These are phyloP conservation scores for Debaryomycetaceae sp. DNA, from an alignment of 1,139 yeast genomes.

Conservation along the genomic window DNA sequence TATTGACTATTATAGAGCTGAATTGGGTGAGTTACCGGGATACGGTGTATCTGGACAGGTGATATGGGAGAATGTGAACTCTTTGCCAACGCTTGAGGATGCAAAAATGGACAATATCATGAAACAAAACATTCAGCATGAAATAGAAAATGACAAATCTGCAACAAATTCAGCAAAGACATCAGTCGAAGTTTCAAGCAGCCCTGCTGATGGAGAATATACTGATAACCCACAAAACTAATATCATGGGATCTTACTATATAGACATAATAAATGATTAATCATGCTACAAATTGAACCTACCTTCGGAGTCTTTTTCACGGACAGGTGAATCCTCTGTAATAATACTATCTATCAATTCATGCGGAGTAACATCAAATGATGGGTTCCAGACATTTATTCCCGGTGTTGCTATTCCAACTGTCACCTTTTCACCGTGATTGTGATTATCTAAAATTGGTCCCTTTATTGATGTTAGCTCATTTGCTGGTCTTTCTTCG, in stretches of 20 bases:
- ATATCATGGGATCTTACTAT: background rate
- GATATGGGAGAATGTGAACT: slow-evolving; percentile 61
- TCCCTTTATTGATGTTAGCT: slow-evolving; percentile 76
- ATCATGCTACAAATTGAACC: slow-evolving; percentile 32
- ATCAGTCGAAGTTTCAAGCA: background rate
- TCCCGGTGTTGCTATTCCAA: slow-evolving; percentile 84
- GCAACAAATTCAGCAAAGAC: background rate
- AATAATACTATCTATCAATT: slow-evolving; percentile 79
- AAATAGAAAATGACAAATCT: slow-evolving; percentile 8
- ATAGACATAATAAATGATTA: background rate
- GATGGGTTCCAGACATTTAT: slow-evolving; percentile 95
- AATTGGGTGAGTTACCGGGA: slow-evolving; percentile 57
- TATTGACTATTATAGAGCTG: slow-evolving; percentile 62
- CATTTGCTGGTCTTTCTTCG: slow-evolving; percentile 82
- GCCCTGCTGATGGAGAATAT: background rate
- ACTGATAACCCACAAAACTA: background rate
- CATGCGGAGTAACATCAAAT: slow-evolving; percentile 87
- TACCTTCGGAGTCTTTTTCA: slow-evolving; percentile 42
- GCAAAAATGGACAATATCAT: slow-evolving; percentile 44
- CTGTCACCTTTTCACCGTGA: slow-evolving; percentile 44
- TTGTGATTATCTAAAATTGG: slow-evolving; percentile 37
- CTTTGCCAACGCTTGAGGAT: slow-evolving; percentile 51
- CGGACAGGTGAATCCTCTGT: slow-evolving; percentile 67
- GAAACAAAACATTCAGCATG: slow-evolving; percentile 37
- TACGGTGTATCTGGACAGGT: slow-evolving; percentile 66